Evolutionary conservation across 768 basidiomycete species (phyloP).

Genomic region (Leucosporidium creatinivorum): DNA sequence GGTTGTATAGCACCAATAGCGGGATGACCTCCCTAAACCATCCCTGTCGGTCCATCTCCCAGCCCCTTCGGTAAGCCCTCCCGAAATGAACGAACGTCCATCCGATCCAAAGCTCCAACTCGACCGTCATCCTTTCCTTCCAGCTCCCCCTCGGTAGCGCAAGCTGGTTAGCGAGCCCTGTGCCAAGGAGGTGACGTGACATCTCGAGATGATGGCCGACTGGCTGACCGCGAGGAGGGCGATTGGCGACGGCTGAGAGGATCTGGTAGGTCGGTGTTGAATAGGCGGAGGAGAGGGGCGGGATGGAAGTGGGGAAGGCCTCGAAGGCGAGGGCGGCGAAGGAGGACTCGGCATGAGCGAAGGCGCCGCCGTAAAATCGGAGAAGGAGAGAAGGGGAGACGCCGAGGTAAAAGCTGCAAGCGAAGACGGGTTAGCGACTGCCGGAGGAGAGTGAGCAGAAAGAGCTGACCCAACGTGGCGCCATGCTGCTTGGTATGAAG

Average conservation of each 20-base stretch:
- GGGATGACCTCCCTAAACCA: constrained; percentile 34
- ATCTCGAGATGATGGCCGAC: constrained; percentile 35
- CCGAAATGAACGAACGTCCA: constrained; percentile 35
- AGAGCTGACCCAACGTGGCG: constrained; percentile 39
- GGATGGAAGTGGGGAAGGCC: constrained; percentile 34
- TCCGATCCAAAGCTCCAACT: constrained; percentile 7
- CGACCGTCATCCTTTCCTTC: constrained; percentile 5
- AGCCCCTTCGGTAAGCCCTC: constrained; percentile 25
- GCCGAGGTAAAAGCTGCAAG: constrained; percentile 40
- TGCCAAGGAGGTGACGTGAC: constrained; percentile 37
- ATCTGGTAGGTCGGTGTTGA: constrained; percentile 38
- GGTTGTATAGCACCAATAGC: constrained; percentile 39
- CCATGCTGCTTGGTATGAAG: constrained; percentile 38
- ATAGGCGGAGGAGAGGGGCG: constrained; percentile 16
- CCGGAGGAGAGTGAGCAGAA: no score
- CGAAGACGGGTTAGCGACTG: neutral
- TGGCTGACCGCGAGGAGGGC: constrained; percentile 33
- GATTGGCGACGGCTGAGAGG: constrained; percentile 34
- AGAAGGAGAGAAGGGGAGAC: constrained; percentile 34
- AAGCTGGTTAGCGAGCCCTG: constrained; percentile 37
- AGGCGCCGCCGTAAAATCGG: constrained; percentile 29
- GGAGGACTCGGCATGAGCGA: constrained; percentile 24
- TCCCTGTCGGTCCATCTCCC: constrained; percentile 36
- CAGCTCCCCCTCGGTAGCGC: constrained; percentile 30
- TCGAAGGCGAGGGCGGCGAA: constrained; percentile 40